Base-by-base conservation (phyloP, 2,329 filamentous ascomycete species). In the Coleophoma crateriformis region DNA sequence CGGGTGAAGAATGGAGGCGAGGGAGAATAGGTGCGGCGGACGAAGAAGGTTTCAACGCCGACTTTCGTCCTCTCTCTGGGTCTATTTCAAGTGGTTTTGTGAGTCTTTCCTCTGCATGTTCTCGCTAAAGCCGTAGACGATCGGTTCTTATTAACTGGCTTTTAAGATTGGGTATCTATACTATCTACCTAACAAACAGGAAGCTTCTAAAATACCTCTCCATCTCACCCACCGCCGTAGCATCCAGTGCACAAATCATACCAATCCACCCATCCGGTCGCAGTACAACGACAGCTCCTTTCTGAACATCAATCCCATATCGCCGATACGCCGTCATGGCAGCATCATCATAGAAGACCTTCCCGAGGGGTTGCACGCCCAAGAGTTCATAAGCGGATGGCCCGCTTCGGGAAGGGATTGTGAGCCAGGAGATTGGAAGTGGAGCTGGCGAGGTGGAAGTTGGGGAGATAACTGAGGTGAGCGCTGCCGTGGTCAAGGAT, bases 221-320 rank as follows among this genome's bases (percentile, higher is more conserved):
- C 54, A 79, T 56, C 71, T 75, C 78, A 15, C 52, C 47, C 2
- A 67, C 65, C 4, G 71, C 70, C 14, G 58, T 53, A 8, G 48
- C 70, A 19, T 53, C 61, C 13, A 68, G 62, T n/a, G 50, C 57
- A 17, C 52, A 60, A 0, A 61, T 53, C 54, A 67, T 71, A 1
- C 75, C 78, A 1, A 80, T 67, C 66, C 80, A 81, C 3, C 77
- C 77, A 64, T 81, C 78, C 2, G 77, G 78, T 20, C 78, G 63
- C 1, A 81, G 68, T 49, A 76, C 70, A 3, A 74, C 61, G 3
- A 80, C 61, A 0, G 68, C 75, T 3, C 74, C 68, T 46, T 74
- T 65, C 1, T 64, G 54, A 2, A 59, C 48, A 1, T 58, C 56
- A 8, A 79, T 51, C 6, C 59, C 59, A 52, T 59, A 62, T 4